Evolutionary conservation across 495 filamentous ascomycete genomes (phyloP), one percentile per base, ranked within the genome.

Genomic region (Xylaria cubensis): DNA sequence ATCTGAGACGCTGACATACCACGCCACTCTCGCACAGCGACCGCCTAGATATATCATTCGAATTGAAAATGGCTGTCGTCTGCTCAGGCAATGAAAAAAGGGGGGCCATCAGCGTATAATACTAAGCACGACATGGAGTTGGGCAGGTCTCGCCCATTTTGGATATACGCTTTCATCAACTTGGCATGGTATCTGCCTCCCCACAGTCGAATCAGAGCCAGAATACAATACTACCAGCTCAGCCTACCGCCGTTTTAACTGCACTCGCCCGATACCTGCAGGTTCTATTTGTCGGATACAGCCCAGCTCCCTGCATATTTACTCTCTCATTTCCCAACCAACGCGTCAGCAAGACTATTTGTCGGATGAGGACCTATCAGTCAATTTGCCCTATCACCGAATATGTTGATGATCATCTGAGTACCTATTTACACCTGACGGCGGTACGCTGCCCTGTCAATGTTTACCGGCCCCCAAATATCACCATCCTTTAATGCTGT

Each of bases 241-340:
- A 39, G 58, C 58, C 58, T 61, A 34, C 58, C 17, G 58, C 58
- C 3, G 17, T 36, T 15, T n/a, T 61, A n/a, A 39, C 32, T 61
- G 58, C 10, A 3, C 15, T 61, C 9, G n/a, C 32, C 32, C 58
- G 19, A 39, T 34, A 61, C 21, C 58, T 61, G 58, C 58, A 36
- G 2, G 7, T n/a, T 34, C 13, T n/a, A 39, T 61, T 61, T 39
- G 34, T 39, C 34, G 17, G 6, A 21, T 39, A 39, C 34, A 21
- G 17, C 1, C 32, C 19, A 2, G 17, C 21, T 21, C 58, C 32
- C 26, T 59, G 55, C 9, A 53, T 3, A 8, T 36, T 9, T 36
- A 10, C 26, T 59, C 32, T 59, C 29, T 32, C 29, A 36, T 59
- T 39, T 7, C 34, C 58, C 58, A 61, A 39, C 34, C 32, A 21